phyloP scores from a whole-genome alignment of 2,329 filamentous ascomycete species.

The Cryphonectria radicalis region DNA sequence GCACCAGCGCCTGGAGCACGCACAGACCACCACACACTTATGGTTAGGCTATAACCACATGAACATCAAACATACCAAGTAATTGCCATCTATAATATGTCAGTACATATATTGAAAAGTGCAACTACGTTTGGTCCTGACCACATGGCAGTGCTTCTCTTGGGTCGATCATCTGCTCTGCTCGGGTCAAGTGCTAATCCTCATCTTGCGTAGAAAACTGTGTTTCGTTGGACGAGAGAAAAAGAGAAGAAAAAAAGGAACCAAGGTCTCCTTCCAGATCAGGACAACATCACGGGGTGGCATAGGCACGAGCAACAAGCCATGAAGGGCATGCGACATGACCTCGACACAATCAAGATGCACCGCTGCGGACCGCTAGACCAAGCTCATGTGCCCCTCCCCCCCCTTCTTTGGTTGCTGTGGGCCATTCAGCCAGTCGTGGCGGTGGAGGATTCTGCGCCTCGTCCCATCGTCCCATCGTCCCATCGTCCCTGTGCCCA shows the following conservation, averaged over 20 bases:
- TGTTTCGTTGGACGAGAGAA: no score
- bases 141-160: background rate
- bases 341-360: background rate
- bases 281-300: background rate
- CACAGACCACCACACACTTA: constrained; percentile 15
- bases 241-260: no score
- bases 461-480: background rate
- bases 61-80: background rate
- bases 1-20: constrained; percentile 16
- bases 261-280: background rate
- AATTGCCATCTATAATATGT: background rate
- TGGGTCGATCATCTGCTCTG: background rate
- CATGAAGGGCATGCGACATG: background rate
- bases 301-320: background rate
- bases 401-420: background rate
- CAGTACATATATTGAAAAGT: background rate
- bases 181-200: background rate
- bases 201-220: background rate
- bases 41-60: background rate
- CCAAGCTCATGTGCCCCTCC: constrained; percentile 1
- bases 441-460: background rate
- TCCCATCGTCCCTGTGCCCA: background rate
- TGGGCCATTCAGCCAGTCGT: background rate
- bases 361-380: background rate
- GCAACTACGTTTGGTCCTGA: background rate